phyloP scores from a whole-genome alignment of 495 filamentous ascomycete genomes.

The Aspergillus kassunensis region DNA sequence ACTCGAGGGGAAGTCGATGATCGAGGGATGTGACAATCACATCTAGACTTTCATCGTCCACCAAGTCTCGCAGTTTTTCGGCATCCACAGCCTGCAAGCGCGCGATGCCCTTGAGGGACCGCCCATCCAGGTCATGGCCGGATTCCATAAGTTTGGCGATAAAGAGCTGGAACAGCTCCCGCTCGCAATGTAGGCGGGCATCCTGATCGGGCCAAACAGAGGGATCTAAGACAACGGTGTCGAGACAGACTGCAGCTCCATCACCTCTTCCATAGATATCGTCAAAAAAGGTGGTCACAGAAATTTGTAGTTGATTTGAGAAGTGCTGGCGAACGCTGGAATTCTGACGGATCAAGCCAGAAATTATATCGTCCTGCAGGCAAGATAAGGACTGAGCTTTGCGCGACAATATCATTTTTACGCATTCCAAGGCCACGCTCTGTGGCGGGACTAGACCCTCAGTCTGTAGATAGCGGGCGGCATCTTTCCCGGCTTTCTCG shows the following conservation, averaged over 20 bases:
- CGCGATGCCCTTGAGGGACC: slow-evolving; percentile 59
- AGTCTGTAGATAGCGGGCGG: slow-evolving; percentile 49
- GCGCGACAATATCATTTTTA: slow-evolving; percentile 50
- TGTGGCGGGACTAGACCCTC: slow-evolving; percentile 49
- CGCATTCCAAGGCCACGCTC: slow-evolving; percentile 49
- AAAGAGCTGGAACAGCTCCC: slow-evolving; percentile 63
- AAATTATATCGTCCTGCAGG: slow-evolving; percentile 55
- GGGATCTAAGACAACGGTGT: slow-evolving; percentile 53
- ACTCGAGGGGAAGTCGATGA: slow-evolving; percentile 60
- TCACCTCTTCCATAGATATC: slow-evolving; percentile 59
- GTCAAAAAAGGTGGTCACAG: slow-evolving; percentile 52
- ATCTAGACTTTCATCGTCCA: slow-evolving; percentile 76
- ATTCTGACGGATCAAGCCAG: slow-evolving; percentile 54
- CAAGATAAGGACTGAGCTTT: slow-evolving; percentile 34
- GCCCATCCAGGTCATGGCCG: slow-evolving; percentile 54
- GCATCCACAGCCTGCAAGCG: slow-evolving; percentile 59
- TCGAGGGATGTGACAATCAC: slow-evolving; percentile 76
- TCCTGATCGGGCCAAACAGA: slow-evolving; percentile 54
- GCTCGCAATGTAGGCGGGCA: slow-evolving; percentile 45
- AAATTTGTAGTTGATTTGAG: slow-evolving; percentile 43
- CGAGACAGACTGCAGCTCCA: slow-evolving; percentile 54
- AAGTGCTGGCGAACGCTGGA: slow-evolving; percentile 53
- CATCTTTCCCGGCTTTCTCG: slow-evolving; percentile 55
- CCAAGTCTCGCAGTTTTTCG: slow-evolving; percentile 54
- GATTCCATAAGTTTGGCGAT: slow-evolving; percentile 62